Evolutionary conservation across 78 protist species (phyloP).

Genomic region (Capsaspora owczarzaki): DNA sequence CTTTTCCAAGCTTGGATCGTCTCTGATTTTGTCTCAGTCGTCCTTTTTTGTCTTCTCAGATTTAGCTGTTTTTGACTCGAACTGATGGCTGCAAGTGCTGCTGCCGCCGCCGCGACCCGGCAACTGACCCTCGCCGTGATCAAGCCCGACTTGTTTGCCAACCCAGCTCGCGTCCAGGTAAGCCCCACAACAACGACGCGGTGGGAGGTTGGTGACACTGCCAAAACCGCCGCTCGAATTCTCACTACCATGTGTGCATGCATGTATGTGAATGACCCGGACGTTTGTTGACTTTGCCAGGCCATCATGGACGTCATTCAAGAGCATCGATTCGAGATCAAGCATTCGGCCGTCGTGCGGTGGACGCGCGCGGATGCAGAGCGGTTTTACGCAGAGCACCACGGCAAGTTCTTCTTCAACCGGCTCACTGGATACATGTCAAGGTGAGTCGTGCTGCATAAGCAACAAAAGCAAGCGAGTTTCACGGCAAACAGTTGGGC

Average conservation of each 20-base stretch:
- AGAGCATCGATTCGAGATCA: background rate
- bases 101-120: no score
- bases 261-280: background rate
- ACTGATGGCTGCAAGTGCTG: no score
- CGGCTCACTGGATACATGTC: background rate
- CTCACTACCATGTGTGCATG: no score
- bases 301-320: background rate
- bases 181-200: background rate
- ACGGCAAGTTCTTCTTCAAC: background rate
- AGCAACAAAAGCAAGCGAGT: no score
- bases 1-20: no score
- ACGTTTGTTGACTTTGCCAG: background rate
- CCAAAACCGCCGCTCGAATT: background rate
- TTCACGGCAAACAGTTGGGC: no score
- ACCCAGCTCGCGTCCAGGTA: background rate
- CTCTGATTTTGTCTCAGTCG: no score
- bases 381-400: background rate
- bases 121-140: background rate
- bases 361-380: background rate
- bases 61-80: no score
- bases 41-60: no score
- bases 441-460: no score
- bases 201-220: background rate
- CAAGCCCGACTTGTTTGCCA: background rate
- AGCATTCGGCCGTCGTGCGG: background rate